phyloP scores from a whole-genome alignment of 1,284 basidiomycete genomes.

The Phylloboletellus chloephorus region DNA sequence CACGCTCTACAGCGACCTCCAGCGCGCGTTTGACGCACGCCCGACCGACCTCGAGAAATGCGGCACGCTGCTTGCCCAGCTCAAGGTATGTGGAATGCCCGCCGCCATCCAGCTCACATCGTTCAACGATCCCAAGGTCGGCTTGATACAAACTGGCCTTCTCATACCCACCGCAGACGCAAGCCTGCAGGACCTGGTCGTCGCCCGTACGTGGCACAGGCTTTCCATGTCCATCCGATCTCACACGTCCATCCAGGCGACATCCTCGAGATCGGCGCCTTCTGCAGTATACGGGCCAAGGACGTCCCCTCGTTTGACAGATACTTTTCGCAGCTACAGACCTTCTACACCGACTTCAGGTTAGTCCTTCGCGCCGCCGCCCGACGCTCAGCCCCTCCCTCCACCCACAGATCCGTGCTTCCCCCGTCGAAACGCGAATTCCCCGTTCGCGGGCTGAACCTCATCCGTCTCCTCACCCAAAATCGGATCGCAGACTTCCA shows the following conservation, averaged over 20 bases:
- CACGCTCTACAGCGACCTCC: slow-evolving; percentile 54
- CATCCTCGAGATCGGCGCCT: slow-evolving; percentile 92
- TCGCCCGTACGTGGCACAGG: slow-evolving; percentile 54
- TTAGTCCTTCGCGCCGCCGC: slow-evolving; percentile 23
- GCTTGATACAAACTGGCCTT: slow-evolving; percentile 72
- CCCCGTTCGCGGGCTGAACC: slow-evolving; percentile 87
- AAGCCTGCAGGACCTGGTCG: slow-evolving; percentile 56
- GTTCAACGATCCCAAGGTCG: slow-evolving; percentile 48
- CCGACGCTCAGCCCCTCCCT: not conserved
- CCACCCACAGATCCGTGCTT: slow-evolving; percentile 52
- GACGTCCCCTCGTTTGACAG: slow-evolving; percentile 92
- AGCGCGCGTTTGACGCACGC: slow-evolving; percentile 54
- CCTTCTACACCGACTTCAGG: slow-evolving; percentile 90
- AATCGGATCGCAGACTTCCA: slow-evolving; percentile 98
- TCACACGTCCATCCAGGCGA: slow-evolving; percentile 55
- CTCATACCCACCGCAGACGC: slow-evolving; percentile 59
- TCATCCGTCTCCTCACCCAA: slow-evolving; percentile 91
- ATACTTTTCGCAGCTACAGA: slow-evolving; percentile 89
- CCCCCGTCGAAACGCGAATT: slow-evolving; percentile 83
- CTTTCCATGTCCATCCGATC: not conserved
- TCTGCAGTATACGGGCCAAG: slow-evolving; percentile 84
- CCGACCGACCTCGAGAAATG: slow-evolving; percentile 64
- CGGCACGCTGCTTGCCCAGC: slow-evolving; percentile 55
- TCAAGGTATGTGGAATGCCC: slow-evolving; percentile 52
- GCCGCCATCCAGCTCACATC: not conserved